These are phyloP conservation scores for Asterionellopsis glacialis DNA, from an alignment of 108 stramenopile species.

Conservation along the genomic window DNA sequence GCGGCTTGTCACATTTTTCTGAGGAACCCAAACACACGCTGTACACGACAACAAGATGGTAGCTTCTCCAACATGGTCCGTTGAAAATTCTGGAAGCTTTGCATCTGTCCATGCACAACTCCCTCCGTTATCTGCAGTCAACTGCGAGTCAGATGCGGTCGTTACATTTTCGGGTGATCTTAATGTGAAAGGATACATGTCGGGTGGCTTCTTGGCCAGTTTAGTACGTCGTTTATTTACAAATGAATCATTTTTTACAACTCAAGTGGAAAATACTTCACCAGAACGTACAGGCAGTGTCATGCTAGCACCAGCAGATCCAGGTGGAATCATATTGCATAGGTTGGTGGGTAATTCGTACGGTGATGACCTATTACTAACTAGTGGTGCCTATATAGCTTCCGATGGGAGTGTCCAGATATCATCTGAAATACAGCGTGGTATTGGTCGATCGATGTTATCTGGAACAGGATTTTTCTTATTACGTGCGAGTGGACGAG, in stretches of 20 bases:
- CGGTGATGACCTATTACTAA: neutral
- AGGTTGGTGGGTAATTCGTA: neutral
- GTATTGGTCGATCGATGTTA: neutral
- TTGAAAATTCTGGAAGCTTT: no score
- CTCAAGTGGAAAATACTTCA: neutral
- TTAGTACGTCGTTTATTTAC: neutral
- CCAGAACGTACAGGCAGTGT: neutral
- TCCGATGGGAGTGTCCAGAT: neutral
- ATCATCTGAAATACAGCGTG: neutral
- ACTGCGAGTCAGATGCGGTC: no score
- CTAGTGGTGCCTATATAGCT: neutral
- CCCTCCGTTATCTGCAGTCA: no score
- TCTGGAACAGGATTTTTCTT: neutral
- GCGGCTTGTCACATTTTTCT: no score
- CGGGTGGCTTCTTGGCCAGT: neutral
- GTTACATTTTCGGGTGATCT: neutral
- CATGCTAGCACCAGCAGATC: neutral
- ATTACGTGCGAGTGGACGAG: neutral
- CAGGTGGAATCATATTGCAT: neutral
- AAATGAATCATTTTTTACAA: neutral
- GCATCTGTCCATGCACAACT: no score
- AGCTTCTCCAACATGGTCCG: no score
- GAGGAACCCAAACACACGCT: no score
- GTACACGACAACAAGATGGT: no score
- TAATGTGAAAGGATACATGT: neutral